Percentiles rank a stretch among this genome's conserved stretches.
phyloP scores from a whole-genome alignment of 2,329 filamentous ascomycete species.

The Cercospora sp. region DNA sequence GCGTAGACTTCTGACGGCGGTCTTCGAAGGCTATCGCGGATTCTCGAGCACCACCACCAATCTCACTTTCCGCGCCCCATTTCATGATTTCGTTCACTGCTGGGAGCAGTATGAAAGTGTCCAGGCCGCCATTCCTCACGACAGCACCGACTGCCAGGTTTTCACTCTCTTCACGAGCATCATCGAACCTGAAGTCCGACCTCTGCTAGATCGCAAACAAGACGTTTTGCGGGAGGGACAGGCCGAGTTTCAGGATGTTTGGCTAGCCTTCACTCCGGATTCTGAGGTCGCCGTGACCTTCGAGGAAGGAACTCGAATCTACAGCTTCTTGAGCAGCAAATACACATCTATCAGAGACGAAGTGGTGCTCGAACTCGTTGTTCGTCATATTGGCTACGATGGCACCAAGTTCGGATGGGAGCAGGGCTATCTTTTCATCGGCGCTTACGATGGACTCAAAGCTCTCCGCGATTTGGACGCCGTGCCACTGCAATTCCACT shows the following conservation, averaged over 20 bases:
- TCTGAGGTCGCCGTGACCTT: not conserved
- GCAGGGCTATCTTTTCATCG: conserved; percentile 15
- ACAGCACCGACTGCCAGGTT: conserved; percentile 19
- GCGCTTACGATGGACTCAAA: conserved; percentile 25
- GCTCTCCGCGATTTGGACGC: conserved; percentile 28
- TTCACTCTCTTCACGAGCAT: conserved; percentile 32
- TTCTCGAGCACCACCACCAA: conserved; percentile 38
- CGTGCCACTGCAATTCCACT: conserved; percentile 26
- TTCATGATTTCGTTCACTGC: conserved; percentile 41
- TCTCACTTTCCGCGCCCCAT: conserved; percentile 39
- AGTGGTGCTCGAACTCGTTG: not conserved
- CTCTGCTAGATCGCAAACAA: conserved; percentile 8
- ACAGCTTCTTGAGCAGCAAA: conserved; percentile 25
- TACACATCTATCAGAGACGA: conserved; percentile 16
- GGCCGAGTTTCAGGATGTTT: conserved; percentile 25
- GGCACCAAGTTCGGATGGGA: conserved; percentile 33
- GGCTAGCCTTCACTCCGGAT: conserved; percentile 20
- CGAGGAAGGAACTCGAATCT: not conserved
- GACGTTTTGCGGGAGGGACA: conserved; percentile 19
- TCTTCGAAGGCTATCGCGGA: conserved; percentile 58
- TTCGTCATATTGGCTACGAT: conserved; percentile 33
- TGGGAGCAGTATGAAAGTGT: conserved; percentile 37
- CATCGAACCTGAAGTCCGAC: conserved; percentile 24
- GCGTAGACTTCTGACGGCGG: conserved; percentile 56
- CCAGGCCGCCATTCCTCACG: conserved; percentile 2